Percentiles rank a stretch among this genome's conserved stretches.
Evolutionary conservation across 140 eudicot genomes (phyloP).

Genomic region (Flaveria floridana): DNA sequence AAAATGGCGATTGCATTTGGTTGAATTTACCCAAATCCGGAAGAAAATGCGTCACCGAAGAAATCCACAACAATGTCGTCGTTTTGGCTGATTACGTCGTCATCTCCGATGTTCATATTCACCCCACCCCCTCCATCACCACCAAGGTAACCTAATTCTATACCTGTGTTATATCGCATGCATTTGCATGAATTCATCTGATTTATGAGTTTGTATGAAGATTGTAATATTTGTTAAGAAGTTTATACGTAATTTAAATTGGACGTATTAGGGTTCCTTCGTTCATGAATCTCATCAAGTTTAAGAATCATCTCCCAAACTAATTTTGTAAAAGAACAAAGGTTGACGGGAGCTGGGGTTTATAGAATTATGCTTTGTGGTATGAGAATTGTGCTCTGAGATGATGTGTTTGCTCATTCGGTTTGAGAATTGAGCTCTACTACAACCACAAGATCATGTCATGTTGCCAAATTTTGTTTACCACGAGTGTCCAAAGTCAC

Average conservation of each 20-base stretch:
- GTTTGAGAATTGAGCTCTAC: not conserved
- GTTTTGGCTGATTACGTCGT: slow-evolving; percentile 80
- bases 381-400: not conserved
- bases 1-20: slow-evolving; percentile 57
- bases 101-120: slow-evolving; percentile 63
- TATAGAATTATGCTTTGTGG: slow-evolving; percentile 3
- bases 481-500: too few relatives aligned
- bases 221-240: not conserved
- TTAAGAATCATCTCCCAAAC: not conserved
- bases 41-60: slow-evolving; percentile 82
- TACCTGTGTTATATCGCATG: not conserved
- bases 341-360: slow-evolving; percentile 17
- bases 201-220: slow-evolving; percentile 14
- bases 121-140: slow-evolving; percentile 63
- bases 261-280: too few relatives aligned
- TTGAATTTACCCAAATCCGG: slow-evolving; percentile 61
- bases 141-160: slow-evolving; percentile 47
- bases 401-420: not conserved
- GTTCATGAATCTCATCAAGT: not conserved
- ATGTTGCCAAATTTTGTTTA: not conserved
- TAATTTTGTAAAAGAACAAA: not conserved
- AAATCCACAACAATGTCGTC: slow-evolving; percentile 79
- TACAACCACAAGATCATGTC: not conserved
- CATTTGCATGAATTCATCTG: slow-evolving; percentile 12
- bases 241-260: not conserved